Evolutionary conservation across 2,329 filamentous ascomycete genomes (phyloP).

Genomic region (Colletotrichum melonis): DNA sequence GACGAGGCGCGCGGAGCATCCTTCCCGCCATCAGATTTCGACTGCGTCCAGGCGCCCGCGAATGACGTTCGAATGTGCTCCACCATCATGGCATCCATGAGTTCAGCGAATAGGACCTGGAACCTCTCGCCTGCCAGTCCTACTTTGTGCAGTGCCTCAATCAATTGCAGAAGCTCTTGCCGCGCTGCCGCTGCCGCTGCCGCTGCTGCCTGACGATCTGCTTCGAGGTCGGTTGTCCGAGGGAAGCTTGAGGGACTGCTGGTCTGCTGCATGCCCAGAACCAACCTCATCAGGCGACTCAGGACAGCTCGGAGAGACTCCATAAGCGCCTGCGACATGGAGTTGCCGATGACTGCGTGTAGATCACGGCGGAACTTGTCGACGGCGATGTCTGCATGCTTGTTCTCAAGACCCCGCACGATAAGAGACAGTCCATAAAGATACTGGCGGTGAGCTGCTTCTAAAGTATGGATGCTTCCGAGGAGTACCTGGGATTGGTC

Average conservation of each 20-base stretch:
- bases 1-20: conserved; percentile 41
- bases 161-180: conserved; percentile 64
- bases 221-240: conserved; percentile 34
- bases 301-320: conserved; percentile 67
- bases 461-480: conserved; percentile 67
- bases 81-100: conserved; percentile 75
- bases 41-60: conserved; percentile 67
- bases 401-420: conserved; percentile 56
- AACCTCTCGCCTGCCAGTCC: conserved; percentile 77
- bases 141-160: conserved; percentile 70
- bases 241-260: conserved; percentile 23
- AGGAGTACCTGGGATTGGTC: conserved; percentile 60
- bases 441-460: conserved; percentile 69
- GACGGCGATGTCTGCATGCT: conserved; percentile 50
- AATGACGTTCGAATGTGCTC: conserved; percentile 72
- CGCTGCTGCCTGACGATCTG: conserved; percentile 42
- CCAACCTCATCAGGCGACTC: conserved; percentile 56
- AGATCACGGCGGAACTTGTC: conserved; percentile 70
- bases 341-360: conserved; percentile 74
- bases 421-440: conserved; percentile 65
- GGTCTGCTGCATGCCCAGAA: conserved; percentile 50
- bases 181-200: conserved; percentile 51
- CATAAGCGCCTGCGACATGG: conserved; percentile 64
- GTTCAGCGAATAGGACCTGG: conserved; percentile 77
- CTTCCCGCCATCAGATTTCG: conserved; percentile 40